Percentiles rank a stretch among this genome's conserved stretches.
Evolutionary conservation across 495 filamentous ascomycete genomes (phyloP).

Genomic region (Hypoxylon intermedium): DNA sequence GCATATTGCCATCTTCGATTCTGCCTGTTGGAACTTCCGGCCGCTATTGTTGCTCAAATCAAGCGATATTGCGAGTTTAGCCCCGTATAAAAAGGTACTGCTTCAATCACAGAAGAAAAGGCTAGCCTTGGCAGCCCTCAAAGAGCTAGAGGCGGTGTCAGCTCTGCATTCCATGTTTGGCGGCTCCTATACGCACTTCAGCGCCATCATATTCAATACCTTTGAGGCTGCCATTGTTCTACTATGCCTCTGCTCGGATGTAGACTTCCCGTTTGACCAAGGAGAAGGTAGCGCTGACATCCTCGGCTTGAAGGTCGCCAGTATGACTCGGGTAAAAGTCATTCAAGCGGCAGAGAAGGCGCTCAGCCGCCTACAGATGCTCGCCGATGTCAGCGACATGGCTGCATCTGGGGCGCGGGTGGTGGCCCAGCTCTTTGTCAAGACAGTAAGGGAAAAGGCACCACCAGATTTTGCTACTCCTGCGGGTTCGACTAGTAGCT

Average conservation of each 20-base stretch:
- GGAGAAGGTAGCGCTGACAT: not conserved
- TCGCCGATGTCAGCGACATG: conserved; percentile 8
- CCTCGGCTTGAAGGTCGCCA: not conserved
- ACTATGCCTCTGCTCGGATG: not conserved
- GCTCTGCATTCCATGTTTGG: conserved; percentile 33
- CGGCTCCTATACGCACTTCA: conserved; percentile 26
- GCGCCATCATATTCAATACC: conserved; percentile 30
- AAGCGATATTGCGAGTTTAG: conserved; percentile 7
- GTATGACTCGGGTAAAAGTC: not conserved
- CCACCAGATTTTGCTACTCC: too few species aligned
- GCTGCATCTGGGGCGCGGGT: conserved; percentile 1
- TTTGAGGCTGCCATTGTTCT: conserved; percentile 35
- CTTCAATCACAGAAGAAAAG: conserved; percentile 27
- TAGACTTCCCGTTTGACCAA: not conserved
- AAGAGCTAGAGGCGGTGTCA: conserved; percentile 20
- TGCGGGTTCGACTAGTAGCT: too few species aligned
- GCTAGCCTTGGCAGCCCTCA: conserved; percentile 25
- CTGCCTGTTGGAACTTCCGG: conserved; percentile 40
- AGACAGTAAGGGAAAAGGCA: too few species aligned
- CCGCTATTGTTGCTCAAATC: conserved; percentile 21
- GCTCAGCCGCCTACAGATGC: not conserved
- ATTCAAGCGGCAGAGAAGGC: not conserved
- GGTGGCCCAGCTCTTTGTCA: not conserved
- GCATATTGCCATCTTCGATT: conserved; percentile 41
- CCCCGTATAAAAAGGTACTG: conserved; percentile 32